Base-by-base conservation (phyloP, 1,284 basidiomycete species). In the Rhodotorula sp. region DNA sequence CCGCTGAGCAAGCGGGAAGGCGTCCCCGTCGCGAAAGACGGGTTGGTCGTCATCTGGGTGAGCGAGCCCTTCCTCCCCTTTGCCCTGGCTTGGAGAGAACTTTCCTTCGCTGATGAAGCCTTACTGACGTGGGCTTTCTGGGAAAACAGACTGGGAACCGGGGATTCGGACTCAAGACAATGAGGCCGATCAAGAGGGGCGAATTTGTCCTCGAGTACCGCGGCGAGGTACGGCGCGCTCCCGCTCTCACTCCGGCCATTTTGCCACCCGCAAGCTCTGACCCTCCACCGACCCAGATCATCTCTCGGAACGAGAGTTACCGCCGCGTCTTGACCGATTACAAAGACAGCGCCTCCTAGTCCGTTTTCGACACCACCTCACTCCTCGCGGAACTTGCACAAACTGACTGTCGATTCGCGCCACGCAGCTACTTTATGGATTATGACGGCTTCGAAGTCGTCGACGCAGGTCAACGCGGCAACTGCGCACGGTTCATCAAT, bases 201-300 rank as follows among this genome's bases (percentile, higher is more conserved):
- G 78, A 81, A 18, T 83, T 83, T 69, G 81, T 84, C 15, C 81
- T 81, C 55, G 82, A 84, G 72, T 84, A 83, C 66, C 77, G 82
- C 26, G 83, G 82, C 56, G 83, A 84, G 76, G 81, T 80, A 61
- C 71, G 76, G 72, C 46, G 6, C 14, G 20, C 44, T 29, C 8
- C 22, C 51, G 7, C 30, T 42, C n/a, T 18, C 24, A 14, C 3
- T 42, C 17, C 4, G 6, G 29, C n/a, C 3, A 18, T 20, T 48
- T 42, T 42, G 14, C n/a, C 6, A 10, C 49, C 24, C 7, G 22
- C n/a, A 22, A 24, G 42, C 54, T 45, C 44, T 42, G 42, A 10
- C 29, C 7, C 48, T 17, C 33, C 24, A 12, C 4, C 8, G 17
- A 22, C 6, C 20, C 61, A 75, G 73, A 70, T 78, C 65, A 78